Base-by-base conservation (phyloP, 2,329 filamentous ascomycete genomes). In the Trichophyton mentagrophytes region DNA sequence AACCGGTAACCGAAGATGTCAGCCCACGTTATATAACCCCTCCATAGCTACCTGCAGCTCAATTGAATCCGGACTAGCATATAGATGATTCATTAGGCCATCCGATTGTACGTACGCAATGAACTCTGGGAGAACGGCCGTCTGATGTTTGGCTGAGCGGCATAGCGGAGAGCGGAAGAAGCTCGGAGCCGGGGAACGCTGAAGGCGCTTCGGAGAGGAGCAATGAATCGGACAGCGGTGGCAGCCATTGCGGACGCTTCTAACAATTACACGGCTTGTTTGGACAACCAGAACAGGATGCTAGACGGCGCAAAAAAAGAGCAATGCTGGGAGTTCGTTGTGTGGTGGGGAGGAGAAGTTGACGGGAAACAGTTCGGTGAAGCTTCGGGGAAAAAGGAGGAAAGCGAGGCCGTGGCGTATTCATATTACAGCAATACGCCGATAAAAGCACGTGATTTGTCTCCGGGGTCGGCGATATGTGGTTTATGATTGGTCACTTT, bases 91-190 rank as follows among this genome's bases (percentile, higher is more conserved):
- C 44, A 60, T 33, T 44, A 46, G n/a, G 57, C 61, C 58, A 30
- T 33, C 20, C 27, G 22, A 57, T 47, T 42, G n/a, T 59, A 65
- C 70, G 44, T 69, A 76, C 74, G 69, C 60, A 74, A 68, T 61
- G 72, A 68, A 68, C 72, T 74, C 66, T 73, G 71, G 36, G 74
- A 74, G 68, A 76, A 76, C 30, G 69, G 67, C 70, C 69, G 71
- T 69, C 64, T 59, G 61, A 49, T 53, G 58, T 55, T 62, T 22
- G 46, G 60, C n/a, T 60, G 42, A 17, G 60, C 59, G 33, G 46
- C 33, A 44, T 25, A 62, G 53, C 64, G 62, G 49, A 65, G 60
- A 36, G 61, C 51, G n/a, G 61, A 49, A 17, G 62, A 59, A 51
- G 62, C 51, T 38, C 61, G 57, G 58, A 60, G 55, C 53, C 60